phyloP scores from a whole-genome alignment of 2,329 filamentous ascomycete genomes.

The Bipolaris cookei region DNA sequence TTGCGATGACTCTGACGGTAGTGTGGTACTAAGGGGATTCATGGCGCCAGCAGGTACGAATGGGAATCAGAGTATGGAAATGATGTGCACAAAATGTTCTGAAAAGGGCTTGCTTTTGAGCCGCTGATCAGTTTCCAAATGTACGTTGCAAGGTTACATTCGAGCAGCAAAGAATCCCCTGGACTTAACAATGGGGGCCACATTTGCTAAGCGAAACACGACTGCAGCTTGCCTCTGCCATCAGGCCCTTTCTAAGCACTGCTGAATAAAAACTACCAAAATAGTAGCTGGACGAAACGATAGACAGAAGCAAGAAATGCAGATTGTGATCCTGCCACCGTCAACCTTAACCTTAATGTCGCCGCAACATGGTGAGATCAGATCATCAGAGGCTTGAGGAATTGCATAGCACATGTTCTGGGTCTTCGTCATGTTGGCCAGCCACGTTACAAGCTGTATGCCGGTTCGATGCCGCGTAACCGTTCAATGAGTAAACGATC shows the following conservation, averaged over 20 bases:
- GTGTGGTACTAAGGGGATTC: slow-evolving; percentile 16
- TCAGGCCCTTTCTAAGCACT: slow-evolving; percentile 25
- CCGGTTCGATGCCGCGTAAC: slow-evolving; percentile 10
- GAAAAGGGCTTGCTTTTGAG: slow-evolving; percentile 28
- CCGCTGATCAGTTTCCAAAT: slow-evolving; percentile 19
- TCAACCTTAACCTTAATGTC: slow-evolving; percentile 32
- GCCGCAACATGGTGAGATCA: slow-evolving; percentile 17
- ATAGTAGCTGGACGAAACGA: slow-evolving; percentile 28
- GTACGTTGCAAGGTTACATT: slow-evolving; percentile 29
- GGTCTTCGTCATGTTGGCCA: slow-evolving; percentile 7
- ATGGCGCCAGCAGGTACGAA: slow-evolving; percentile 32
- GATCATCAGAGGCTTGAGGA: slow-evolving; percentile 18
- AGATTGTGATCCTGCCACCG: slow-evolving; percentile 16
- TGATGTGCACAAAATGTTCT: slow-evolving; percentile 16
- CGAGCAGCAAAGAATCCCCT: slow-evolving; percentile 15
- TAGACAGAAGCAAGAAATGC: slow-evolving; percentile 24
- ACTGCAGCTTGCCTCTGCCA: slow-evolving; percentile 18
- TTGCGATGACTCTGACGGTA: slow-evolving; percentile 15
- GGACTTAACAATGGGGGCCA: slow-evolving; percentile 18
- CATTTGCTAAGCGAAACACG: slow-evolving; percentile 24
- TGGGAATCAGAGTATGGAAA: slow-evolving; percentile 12
- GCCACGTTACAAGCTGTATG: slow-evolving; percentile 1
- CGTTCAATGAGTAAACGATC: slow-evolving; percentile 2
- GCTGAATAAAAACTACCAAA: slow-evolving; percentile 41
- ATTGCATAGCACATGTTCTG: neutral